Base-by-base conservation (phyloP, 805 yeast species). In the Candida rishiriensis region DNA sequence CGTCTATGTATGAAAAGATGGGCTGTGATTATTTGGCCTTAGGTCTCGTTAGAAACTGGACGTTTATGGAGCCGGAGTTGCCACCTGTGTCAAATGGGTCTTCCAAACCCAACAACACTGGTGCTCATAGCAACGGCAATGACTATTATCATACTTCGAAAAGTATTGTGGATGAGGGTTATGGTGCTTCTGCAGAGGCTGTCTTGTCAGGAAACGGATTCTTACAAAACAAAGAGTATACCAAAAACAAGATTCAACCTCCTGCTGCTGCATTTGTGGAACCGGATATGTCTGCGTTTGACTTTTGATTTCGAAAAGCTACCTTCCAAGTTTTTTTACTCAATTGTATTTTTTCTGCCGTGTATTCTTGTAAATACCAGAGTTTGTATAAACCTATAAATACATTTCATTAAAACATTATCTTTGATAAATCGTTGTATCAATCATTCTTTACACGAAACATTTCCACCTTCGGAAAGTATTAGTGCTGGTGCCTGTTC, bases 11-110 rank as follows among this genome's bases (percentile, higher is more conserved):
- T 56, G 72, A 79, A 13, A 71, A 95, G 45, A 88, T 90, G 96
- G 98, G 98, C 0, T 90, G 98, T 65, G 95, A 90, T 55, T 77
- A 81, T 47, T 61, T 91, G 35, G 81, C 89, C 0, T 57, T 86
- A 18, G 73, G 79, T 41, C 60, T 89, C 38, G 68, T 84, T 1
- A 70, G 69, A 39, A 78, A 76, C 47, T 90, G 97, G 97, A 65
- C 66, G 29, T 89, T 88, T 56, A 46, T 43, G 15, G 43, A 45
- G 17, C 36, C 18, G 26, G 39, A 36, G 8, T 26, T 16, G 26
- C 12, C 36, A 17, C 9, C 45, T 8, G 29, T 18, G 3, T 17
- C 34, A n/a, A 29, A 34, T 21, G 2, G 36, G 5, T 12, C 14
- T 30, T 30, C 33, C 13, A 30, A 34, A 10, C 54, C 51, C 3